A percentile compares a stretch with the other conserved stretches of the same genome.
Conservation (phyloP, 2,329 filamentous ascomycete species). For the Diaporthe vaccinii region DNA sequence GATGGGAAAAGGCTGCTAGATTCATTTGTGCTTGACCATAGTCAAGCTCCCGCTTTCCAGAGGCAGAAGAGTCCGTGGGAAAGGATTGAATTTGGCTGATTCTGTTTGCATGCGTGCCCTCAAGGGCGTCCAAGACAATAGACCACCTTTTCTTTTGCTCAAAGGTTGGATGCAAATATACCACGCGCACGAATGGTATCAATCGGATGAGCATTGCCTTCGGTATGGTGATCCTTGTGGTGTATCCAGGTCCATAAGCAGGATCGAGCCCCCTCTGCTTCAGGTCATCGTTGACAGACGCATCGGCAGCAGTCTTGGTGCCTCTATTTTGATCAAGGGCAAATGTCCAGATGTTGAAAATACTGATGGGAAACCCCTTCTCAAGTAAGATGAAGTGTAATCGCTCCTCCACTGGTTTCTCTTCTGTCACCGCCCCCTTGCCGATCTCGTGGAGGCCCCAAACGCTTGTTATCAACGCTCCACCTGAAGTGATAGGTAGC, state of each 20-base stretch:
- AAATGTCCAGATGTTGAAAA: constrained; percentile 9
- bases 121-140: neutral
- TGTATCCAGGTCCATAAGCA: constrained; percentile 19
- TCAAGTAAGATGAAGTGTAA: constrained; percentile 9
- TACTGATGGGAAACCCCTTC: neutral
- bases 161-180: neutral
- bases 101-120: neutral
- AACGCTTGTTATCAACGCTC: neutral
- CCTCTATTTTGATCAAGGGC: neutral
- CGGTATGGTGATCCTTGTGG: neutral
- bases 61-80: neutral
- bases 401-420: neutral
- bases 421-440: too few relatives aligned
- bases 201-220: neutral
- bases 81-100: neutral
- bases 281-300: constrained; percentile 6
- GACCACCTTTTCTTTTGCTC: neutral
- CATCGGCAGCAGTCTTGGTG: constrained; percentile 10
- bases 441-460: neutral
- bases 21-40: constrained; percentile 4
- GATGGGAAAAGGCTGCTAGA: constrained; percentile 7
- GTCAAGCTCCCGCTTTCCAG: neutral
- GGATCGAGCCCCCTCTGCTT: neutral
- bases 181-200: neutral
- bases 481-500: constrained; percentile 7